Conservation (phyloP, 768 basidiomycete genomes). For the Termitomyces sp. region DNA sequence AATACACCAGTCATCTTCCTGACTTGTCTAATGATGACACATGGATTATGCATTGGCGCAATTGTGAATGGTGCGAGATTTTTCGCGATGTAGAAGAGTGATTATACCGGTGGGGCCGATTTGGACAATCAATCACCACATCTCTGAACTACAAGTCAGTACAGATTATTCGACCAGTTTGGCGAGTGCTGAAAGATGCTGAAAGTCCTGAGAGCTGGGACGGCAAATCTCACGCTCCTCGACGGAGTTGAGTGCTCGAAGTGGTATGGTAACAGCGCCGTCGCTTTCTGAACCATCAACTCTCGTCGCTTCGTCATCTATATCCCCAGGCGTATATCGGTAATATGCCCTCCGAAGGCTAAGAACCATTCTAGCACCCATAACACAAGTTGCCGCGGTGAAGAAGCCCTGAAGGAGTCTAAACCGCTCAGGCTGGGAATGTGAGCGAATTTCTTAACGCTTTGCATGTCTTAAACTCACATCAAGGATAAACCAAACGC, state of each 20-base stretch:
- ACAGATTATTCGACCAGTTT: not conserved
- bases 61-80: not conserved
- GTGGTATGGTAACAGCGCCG: not conserved
- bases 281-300: not conserved
- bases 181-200: not conserved
- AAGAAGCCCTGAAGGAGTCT: conserved; percentile 20
- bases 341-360: conserved; percentile 27
- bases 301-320: not conserved
- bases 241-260: not conserved
- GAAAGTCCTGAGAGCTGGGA: not conserved
- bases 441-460: not conserved
- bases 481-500: conserved; percentile 17
- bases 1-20: too few species aligned
- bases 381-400: conserved; percentile 20
- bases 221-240: not conserved
- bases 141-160: not conserved
- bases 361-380: conserved; percentile 24
- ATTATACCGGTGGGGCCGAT: too few species aligned
- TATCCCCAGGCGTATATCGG: conserved; percentile 3
- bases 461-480: conserved; percentile 10
- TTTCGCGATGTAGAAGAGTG: not conserved
- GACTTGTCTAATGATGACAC: not conserved
- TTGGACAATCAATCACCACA: not conserved
- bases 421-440: conserved; percentile 19
- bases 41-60: not conserved